phyloP scores from a whole-genome alignment of 2,329 filamentous ascomycete species.

The Talaromyces sp. region DNA sequence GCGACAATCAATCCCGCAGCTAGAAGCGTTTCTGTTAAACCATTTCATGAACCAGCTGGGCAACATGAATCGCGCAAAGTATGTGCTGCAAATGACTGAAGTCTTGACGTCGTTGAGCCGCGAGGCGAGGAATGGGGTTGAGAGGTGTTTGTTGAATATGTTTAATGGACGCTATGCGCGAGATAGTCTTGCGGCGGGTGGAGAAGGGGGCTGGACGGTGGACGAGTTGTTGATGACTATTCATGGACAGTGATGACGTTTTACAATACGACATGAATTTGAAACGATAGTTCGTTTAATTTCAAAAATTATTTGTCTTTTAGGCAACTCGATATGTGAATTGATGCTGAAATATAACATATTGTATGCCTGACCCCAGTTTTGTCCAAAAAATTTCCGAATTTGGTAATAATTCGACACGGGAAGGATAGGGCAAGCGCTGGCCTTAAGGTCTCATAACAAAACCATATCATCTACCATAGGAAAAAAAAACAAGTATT shows the following conservation, averaged over 20 bases:
- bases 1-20: constrained; percentile 5
- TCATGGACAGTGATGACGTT: constrained; percentile 3
- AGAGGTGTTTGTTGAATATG: constrained; percentile 3
- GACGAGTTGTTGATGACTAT: constrained; percentile 9
- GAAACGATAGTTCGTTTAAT: neutral
- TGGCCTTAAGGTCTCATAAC: neutral
- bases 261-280: neutral
- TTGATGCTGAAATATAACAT: neutral
- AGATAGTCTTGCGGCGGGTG: neutral
- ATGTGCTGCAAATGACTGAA: constrained; percentile 3
- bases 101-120: constrained; percentile 4
- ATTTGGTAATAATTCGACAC: neutral
- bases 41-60: constrained; percentile 11
- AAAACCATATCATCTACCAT: neutral
- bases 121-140: constrained; percentile 3
- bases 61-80: constrained; percentile 6
- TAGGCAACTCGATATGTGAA: neutral
- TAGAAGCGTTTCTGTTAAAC: constrained; percentile 7
- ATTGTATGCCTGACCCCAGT: neutral
- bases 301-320: neutral
- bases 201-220: constrained; percentile 2
- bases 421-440: neutral
- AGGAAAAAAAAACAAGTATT: neutral
- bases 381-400: neutral
- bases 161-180: neutral